These are phyloP conservation scores for Globisporangium alternatum DNA, from an alignment of 352 stramenopile species.

Conservation along the genomic window DNA sequence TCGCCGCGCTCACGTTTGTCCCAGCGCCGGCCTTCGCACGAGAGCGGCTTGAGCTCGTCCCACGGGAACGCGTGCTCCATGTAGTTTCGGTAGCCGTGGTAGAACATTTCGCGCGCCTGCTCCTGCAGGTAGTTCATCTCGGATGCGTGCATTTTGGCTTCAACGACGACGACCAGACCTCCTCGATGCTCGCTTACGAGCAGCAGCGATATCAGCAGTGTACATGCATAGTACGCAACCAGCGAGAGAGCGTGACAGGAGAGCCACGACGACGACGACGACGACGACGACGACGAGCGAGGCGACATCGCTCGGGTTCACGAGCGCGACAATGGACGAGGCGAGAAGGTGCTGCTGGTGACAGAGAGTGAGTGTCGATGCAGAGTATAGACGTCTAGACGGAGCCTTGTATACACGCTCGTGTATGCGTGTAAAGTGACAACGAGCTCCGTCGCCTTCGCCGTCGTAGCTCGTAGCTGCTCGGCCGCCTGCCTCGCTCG, in stretches of 20 bases:
- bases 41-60: slow-evolving; percentile 87
- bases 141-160: slow-evolving; percentile 61
- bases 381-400: neutral
- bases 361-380: neutral
- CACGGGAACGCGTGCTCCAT: slow-evolving; percentile 85
- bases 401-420: neutral
- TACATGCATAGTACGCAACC: neutral
- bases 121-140: slow-evolving; percentile 67
- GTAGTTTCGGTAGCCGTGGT: slow-evolving; percentile 87
- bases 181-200: neutral
- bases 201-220: neutral
- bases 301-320: neutral
- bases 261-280: slow-evolving; percentile 1
- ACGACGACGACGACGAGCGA: slow-evolving; percentile 3
- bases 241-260: neutral
- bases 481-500: neutral
- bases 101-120: slow-evolving; percentile 85
- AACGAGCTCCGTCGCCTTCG: neutral
- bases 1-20: slow-evolving; percentile 78
- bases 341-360: neutral
- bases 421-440: neutral
- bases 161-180: neutral
- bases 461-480: neutral
- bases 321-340: neutral
- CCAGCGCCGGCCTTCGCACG: slow-evolving; percentile 73